Evolutionary conservation across 2,329 filamentous ascomycete genomes (phyloP).

Genomic region (Ploettnerulaceae sp.): DNA sequence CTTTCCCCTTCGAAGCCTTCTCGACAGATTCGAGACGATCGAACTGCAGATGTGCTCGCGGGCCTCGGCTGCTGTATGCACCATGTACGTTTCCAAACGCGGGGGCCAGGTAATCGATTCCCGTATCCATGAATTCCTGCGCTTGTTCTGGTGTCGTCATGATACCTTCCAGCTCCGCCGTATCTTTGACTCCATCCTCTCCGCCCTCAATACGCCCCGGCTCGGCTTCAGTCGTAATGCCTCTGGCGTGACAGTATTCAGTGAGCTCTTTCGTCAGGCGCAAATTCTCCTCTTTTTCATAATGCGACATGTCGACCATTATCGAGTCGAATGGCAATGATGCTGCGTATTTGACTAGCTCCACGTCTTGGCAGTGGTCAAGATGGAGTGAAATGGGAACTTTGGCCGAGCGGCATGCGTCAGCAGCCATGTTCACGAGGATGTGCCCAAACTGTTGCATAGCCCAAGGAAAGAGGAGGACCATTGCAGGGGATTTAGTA

Average conservation of each 20-base stretch:
- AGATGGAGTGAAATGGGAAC: conserved; percentile 61
- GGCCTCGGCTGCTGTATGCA: conserved; percentile 44
- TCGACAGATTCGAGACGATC: conserved; percentile 34
- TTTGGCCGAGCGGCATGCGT: conserved; percentile 47
- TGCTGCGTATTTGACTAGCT: conserved; percentile 52
- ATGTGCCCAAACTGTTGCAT: conserved; percentile 53
- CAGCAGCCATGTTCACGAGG: conserved; percentile 50
- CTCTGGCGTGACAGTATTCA: conserved; percentile 44
- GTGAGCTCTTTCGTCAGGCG: conserved; percentile 57
- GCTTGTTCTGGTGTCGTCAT: conserved; percentile 60
- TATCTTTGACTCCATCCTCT: conserved; percentile 70
- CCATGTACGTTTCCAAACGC: conserved; percentile 67
- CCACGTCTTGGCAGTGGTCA: conserved; percentile 59
- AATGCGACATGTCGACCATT: conserved; percentile 75
- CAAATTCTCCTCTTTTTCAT: conserved; percentile 66
- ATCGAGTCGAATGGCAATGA: conserved; percentile 62
- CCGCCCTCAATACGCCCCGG: conserved; percentile 65
- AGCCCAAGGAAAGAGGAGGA: conserved; percentile 69
- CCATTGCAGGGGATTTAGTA: conserved; percentile 58
- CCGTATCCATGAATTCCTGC: conserved; percentile 56
- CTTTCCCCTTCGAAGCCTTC: conserved; percentile 36
- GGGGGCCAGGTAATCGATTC: conserved; percentile 62
- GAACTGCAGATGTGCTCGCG: conserved; percentile 35
- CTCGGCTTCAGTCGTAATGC: conserved; percentile 65
- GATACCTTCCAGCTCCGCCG: conserved; percentile 55